Base-by-base conservation (phyloP, 257 asterid species). In the Solanum pinnatisectum region DNA sequence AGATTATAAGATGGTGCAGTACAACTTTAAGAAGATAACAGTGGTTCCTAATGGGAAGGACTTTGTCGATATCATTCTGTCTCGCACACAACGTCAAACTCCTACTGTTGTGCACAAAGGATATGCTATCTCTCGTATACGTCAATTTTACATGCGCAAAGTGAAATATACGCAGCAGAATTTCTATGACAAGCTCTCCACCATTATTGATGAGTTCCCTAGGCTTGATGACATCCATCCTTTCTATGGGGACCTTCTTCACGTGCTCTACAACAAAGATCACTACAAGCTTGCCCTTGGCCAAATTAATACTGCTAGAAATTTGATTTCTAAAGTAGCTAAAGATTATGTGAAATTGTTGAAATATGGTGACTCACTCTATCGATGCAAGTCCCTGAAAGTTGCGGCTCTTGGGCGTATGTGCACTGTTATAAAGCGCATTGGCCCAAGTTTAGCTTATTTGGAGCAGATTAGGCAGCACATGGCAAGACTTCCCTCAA, bases 261-360 rank as follows among this genome's bases (percentile, higher is more conserved):
- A 97, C 88, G 99, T 97, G 86, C 98, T 97, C 25, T 97, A 96
- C 84, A 97, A 95, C 93, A 70, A 71, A 71, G 99, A 97, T 74
- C 99, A 97, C 87, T 96, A 94, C 93, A 97, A 97, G 93, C 99
- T 97, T 90, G 99, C 99, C 42, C 95, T 97, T 37, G 99, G 99
- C 32, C 99, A 97, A 71, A 96, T 96, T 86, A 97, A 96, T 71
- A 96, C 98, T 8, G 98, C 98, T 1, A 93, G 98, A 91, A 97
- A 96, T 88, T 86, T 97, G 88, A 97, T 97, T 89, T 92, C 96
- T 15, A 97, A 95, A 93, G 94, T 97, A 83, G 85, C 95, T 2
- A 97, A 94, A 92, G 98, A 96, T 88, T 97, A 97, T 88, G 98
- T 97, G 83, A 95, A 93, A 82, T 83, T 97, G 71, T 86, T 97